These are phyloP conservation scores for Incumbomyces lentus DNA, from an alignment of 2,329 filamentous ascomycete species.

Conservation along the genomic window DNA sequence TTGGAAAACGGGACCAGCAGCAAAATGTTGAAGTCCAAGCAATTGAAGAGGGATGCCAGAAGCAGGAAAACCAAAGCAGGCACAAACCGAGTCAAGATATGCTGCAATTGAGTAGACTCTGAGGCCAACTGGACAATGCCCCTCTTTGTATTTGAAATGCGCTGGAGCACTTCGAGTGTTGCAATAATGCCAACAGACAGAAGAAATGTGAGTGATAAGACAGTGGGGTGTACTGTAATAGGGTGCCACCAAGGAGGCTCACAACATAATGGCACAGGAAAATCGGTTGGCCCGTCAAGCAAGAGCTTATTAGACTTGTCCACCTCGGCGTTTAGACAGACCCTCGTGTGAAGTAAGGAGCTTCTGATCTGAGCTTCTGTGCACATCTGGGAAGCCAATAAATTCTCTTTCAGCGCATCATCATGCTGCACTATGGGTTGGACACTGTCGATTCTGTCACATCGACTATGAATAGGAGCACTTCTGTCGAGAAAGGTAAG, in stretches of 20 bases:
- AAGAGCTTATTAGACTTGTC: not conserved
- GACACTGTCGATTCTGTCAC: not conserved
- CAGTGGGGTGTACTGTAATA: not conserved
- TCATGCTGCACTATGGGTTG: not conserved
- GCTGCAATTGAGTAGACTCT: too few relatives aligned
- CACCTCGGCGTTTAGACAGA: too few relatives aligned
- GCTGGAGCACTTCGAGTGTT: constrained; percentile 14
- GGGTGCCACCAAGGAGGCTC: constrained; percentile 14
- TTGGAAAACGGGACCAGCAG: constrained; percentile 12
- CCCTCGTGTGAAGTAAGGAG: too few relatives aligned
- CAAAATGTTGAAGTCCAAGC: constrained; percentile 16
- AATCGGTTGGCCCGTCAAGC: too few relatives aligned
- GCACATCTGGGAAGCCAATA: not conserved
- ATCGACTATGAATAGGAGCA: not conserved
- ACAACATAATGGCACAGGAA: too few relatives aligned
- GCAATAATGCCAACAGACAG: constrained; percentile 14
- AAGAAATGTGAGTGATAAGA: constrained; percentile 13
- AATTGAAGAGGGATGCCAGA: constrained; percentile 12
- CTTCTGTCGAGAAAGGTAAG: not conserved
- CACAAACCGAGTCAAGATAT: too few relatives aligned
- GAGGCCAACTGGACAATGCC: too few relatives aligned
- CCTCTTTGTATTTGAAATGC: constrained; percentile 14
- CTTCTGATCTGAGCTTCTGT: not conserved
- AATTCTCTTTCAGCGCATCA: not conserved
- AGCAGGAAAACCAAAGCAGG: constrained; percentile 17